A percentile compares a stretch with the other conserved stretches of the same genome.
Evolutionary conservation across 768 basidiomycete species (phyloP).

Genomic region (Boletus rufocinnamomeus): DNA sequence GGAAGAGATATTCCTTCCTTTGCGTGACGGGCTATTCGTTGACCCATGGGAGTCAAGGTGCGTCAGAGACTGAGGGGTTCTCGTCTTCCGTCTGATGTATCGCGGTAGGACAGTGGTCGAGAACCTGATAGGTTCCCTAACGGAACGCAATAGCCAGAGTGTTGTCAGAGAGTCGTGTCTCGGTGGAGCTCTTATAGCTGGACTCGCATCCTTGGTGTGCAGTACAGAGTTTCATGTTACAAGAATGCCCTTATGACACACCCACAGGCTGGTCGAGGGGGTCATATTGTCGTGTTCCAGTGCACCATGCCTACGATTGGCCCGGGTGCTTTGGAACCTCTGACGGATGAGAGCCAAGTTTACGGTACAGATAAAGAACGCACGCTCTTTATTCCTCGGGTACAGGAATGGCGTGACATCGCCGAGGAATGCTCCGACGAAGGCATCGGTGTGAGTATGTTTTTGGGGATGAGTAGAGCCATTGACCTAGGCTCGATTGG

Average conservation of each 20-base stretch:
- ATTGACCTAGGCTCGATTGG: conserved; percentile 90
- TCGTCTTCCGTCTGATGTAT: conserved; percentile 8
- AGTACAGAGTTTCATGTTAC: conserved; percentile 15
- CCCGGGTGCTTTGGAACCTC: conserved; percentile 62
- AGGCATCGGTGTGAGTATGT: conserved; percentile 89
- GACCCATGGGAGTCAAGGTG: conserved; percentile 72
- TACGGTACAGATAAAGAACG: conserved; percentile 89
- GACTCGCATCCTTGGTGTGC: conserved; percentile 71
- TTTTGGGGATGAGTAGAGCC: conserved; percentile 76
- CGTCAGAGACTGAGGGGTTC: conserved; percentile 24
- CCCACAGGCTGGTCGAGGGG: conserved; percentile 63
- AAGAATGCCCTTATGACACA: conserved; percentile 10
- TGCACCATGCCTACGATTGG: conserved; percentile 71
- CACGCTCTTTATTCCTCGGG: conserved; percentile 75
- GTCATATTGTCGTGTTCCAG: conserved; percentile 75
- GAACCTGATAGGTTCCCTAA: conserved; percentile 63
- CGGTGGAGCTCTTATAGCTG: conserved; percentile 73
- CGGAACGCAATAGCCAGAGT: conserved; percentile 56
- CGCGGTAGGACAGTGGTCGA: conserved; percentile 60
- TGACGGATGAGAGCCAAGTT: conserved; percentile 60
- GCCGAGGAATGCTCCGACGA: conserved; percentile 88
- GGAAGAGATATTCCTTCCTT: conserved; percentile 89
- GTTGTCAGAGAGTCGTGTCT: conserved; percentile 60
- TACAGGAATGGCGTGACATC: conserved; percentile 74
- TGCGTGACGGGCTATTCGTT: conserved; percentile 72